A percentile compares a stretch with the other conserved stretches of the same genome.
phyloP scores from a whole-genome alignment of 2,329 filamentous ascomycete species.

The Pseudogymnoascus sp. region DNA sequence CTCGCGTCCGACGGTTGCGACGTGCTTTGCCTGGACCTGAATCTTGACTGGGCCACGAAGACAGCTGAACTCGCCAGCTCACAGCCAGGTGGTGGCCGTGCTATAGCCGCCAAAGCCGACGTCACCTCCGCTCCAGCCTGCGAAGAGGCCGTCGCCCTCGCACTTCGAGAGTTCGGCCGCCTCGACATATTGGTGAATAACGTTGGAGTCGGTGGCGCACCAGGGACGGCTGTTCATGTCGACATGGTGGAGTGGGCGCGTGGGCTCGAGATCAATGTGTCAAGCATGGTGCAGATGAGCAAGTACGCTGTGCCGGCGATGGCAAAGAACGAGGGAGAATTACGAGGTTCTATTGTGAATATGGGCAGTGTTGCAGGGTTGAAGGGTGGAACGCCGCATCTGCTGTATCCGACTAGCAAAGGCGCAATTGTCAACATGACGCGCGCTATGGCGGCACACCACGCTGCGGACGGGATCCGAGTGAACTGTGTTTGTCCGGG shows the following conservation, averaged over 20 bases:
- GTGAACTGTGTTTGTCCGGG: constrained; percentile 49
- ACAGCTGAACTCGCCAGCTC: constrained; percentile 33
- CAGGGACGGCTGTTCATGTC: constrained; percentile 51
- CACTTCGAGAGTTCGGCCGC: constrained; percentile 42
- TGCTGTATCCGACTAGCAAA: constrained; percentile 40
- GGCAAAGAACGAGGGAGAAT: constrained; percentile 39
- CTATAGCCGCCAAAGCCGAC: constrained; percentile 40
- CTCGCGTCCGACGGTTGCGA: constrained; percentile 49
- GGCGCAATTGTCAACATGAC: constrained; percentile 47
- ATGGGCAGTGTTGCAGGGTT: constrained; percentile 53
- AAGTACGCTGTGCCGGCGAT: constrained; percentile 55
- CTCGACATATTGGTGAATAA: constrained; percentile 58
- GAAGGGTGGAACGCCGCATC: constrained; percentile 35
- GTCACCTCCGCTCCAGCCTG: constrained; percentile 49
- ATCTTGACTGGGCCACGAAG: constrained; percentile 39
- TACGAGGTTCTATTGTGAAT: constrained; percentile 49
- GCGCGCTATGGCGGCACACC: constrained; percentile 45
- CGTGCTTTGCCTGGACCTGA: constrained; percentile 51
- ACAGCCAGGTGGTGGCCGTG: constrained; percentile 29
- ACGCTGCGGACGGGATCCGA: constrained; percentile 39
- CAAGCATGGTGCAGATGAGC: constrained; percentile 56
- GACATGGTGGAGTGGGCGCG: constrained; percentile 49
- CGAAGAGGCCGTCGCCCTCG: constrained; percentile 29
- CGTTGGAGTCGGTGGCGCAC: constrained; percentile 51
- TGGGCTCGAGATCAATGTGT: constrained; percentile 52